Evolutionary conservation across 2,329 filamentous ascomycete genomes (phyloP).

Genomic region (Hypoxylon rubiginosum): DNA sequence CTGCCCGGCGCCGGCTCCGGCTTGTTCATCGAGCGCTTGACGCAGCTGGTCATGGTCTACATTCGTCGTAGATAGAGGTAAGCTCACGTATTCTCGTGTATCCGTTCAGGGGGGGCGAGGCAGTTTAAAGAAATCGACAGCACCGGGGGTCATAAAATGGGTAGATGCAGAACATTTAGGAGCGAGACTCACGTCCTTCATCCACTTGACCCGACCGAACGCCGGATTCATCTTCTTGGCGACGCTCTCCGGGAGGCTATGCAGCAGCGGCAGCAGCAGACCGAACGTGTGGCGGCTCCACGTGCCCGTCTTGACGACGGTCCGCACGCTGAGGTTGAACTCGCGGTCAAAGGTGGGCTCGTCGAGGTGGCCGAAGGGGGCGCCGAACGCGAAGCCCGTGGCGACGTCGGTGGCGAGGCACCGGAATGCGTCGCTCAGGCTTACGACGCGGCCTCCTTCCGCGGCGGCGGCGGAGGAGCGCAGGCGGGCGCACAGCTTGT

Average conservation of each 20-base stretch:
- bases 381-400: slow-evolving; percentile 45
- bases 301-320: slow-evolving; percentile 40
- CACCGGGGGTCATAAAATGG: too few relatives aligned
- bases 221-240: slow-evolving; percentile 43
- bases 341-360: slow-evolving; percentile 46
- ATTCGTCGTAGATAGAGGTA: background rate
- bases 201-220: slow-evolving; percentile 45
- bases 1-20: slow-evolving; percentile 37
- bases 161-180: too few relatives aligned
- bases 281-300: slow-evolving; percentile 43
- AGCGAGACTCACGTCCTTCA: slow-evolving; percentile 41
- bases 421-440: slow-evolving; percentile 43
- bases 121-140: too few relatives aligned
- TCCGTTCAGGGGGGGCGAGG: too few relatives aligned
- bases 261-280: slow-evolving; percentile 39
- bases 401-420: slow-evolving; percentile 46
- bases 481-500: slow-evolving; percentile 39
- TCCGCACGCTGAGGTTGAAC: slow-evolving; percentile 44
- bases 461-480: slow-evolving; percentile 13
- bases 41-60: slow-evolving; percentile 44
- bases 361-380: slow-evolving; percentile 44
- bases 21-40: slow-evolving; percentile 46
- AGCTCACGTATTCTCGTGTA: background rate
- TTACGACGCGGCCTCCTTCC: slow-evolving; percentile 21
- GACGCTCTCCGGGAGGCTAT: slow-evolving; percentile 42